Percentiles rank a stretch among this genome's conserved stretches.
Evolutionary conservation across 1,139 yeast species (phyloP).

Genomic region (Taphrina flavorubra): DNA sequence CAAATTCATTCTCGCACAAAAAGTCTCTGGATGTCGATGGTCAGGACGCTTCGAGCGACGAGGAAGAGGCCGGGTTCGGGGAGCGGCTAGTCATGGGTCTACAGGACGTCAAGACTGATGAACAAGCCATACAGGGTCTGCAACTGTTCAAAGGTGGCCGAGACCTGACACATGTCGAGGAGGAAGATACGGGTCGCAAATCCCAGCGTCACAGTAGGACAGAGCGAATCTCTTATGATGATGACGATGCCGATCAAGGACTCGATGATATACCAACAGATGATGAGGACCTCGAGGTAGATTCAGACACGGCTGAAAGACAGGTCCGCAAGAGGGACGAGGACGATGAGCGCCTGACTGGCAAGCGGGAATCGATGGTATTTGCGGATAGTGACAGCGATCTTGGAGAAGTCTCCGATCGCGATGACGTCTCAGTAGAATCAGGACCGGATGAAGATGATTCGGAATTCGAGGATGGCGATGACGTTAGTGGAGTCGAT

Average conservation of each 20-base stretch:
- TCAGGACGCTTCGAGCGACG: slow-evolving; percentile 36
- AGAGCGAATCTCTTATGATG: slow-evolving; percentile 55
- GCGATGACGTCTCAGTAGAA: slow-evolving; percentile 45
- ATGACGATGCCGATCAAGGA: slow-evolving; percentile 40
- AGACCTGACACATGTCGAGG: slow-evolving; percentile 53
- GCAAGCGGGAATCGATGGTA: slow-evolving; percentile 46
- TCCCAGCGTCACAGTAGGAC: slow-evolving; percentile 42
- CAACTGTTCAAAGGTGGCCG: slow-evolving; percentile 65
- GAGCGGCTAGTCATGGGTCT: slow-evolving; percentile 82
- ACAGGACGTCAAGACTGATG: slow-evolving; percentile 71
- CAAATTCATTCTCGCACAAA: slow-evolving; percentile 58
- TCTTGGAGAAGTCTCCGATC: slow-evolving; percentile 51
- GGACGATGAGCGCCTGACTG: slow-evolving; percentile 45
- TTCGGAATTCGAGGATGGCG: slow-evolving; percentile 5
- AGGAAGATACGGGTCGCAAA: slow-evolving; percentile 55
- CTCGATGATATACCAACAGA: slow-evolving; percentile 43
- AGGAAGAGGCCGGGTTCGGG: slow-evolving; percentile 74
- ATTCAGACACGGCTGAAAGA: slow-evolving; percentile 45
- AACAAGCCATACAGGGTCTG: slow-evolving; percentile 69
- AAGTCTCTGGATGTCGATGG: slow-evolving; percentile 40
- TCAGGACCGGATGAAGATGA: slow-evolving; percentile 27
- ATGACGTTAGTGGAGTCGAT: slow-evolving; percentile 47
- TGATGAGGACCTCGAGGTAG: slow-evolving; percentile 44
- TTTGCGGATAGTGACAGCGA: slow-evolving; percentile 59
- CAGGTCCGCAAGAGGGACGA: slow-evolving; percentile 5